Evolutionary conservation across 148 eudicot species (phyloP).

Genomic region (Nepenthes gracilis): DNA sequence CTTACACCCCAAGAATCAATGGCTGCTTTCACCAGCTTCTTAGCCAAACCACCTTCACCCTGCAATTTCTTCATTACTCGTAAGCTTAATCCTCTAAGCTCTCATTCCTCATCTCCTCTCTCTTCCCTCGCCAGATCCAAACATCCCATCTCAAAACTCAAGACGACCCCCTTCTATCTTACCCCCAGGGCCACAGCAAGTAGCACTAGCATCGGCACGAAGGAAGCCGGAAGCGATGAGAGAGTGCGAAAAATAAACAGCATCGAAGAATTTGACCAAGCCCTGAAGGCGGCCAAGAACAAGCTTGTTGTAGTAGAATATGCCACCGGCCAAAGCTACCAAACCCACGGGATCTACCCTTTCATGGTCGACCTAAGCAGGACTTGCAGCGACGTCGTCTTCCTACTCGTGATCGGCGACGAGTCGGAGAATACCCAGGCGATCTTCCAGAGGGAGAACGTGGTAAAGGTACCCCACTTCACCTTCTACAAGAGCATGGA

Average conservation of each 20-base stretch:
- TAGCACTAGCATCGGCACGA: not conserved
- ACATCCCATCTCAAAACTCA: too few species aligned
- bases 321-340: slow-evolving; percentile 39
- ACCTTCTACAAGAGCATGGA: slow-evolving; percentile 79
- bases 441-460: slow-evolving; percentile 52
- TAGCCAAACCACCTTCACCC: too few species aligned
- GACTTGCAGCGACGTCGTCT: slow-evolving; percentile 71
- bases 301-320: slow-evolving; percentile 82
- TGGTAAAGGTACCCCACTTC: slow-evolving; percentile 70
- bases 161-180: too few species aligned
- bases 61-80: too few species aligned
- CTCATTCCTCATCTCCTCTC: too few species aligned
- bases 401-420: slow-evolving; percentile 75
- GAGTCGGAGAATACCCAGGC: slow-evolving; percentile 47
- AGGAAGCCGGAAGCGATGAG: slow-evolving; percentile 12
- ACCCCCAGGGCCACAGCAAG: too few species aligned
- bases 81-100: too few species aligned
- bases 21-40: too few species aligned
- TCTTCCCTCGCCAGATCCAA: too few species aligned
- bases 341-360: slow-evolving; percentile 65
- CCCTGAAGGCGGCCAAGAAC: slow-evolving; percentile 47
- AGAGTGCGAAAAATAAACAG: slow-evolving; percentile 55
- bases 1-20: too few species aligned
- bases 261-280: slow-evolving; percentile 58
- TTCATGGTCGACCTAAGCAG: slow-evolving; percentile 81